These are phyloP conservation scores for Mycena kentingensis DNA, from an alignment of 768 basidiomycete species.

Conservation along the genomic window DNA sequence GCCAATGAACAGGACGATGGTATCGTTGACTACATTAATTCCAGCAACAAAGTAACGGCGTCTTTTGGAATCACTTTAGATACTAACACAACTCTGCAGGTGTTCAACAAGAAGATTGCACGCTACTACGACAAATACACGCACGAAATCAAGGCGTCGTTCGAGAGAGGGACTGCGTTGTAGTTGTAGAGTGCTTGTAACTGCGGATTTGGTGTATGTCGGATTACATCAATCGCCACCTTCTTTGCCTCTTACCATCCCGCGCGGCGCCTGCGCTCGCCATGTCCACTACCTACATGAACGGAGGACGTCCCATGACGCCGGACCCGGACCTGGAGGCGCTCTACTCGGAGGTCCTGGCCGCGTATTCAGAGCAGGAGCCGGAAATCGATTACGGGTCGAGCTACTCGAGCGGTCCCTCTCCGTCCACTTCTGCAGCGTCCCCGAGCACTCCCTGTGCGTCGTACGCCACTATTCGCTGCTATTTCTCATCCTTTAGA, in stretches of 20 bases:
- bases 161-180: slow-evolving; percentile 94
- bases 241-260: not conserved
- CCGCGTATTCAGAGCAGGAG: slow-evolving; percentile 20
- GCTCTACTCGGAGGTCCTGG: slow-evolving; percentile 26
- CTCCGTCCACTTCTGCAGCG: slow-evolving; percentile 5
- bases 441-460: slow-evolving; percentile 17
- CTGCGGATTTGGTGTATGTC: not conserved
- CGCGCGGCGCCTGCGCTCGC: slow-evolving; percentile 1
- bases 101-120: slow-evolving; percentile 60
- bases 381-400: slow-evolving; percentile 13
- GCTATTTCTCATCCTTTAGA: not conserved
- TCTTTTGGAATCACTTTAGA: not conserved
- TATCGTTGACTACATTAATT: slow-evolving; percentile 99
- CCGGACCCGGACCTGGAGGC: slow-evolving; percentile 23
- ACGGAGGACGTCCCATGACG: slow-evolving; percentile 6
- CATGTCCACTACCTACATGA: slow-evolving; percentile 21
- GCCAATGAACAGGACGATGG: slow-evolving; percentile 93
- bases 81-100: too few relatives aligned
- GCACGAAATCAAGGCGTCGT: slow-evolving; percentile 92
- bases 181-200: slow-evolving; percentile 8
- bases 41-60: slow-evolving; percentile 86
- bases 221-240: not conserved
- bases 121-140: slow-evolving; percentile 98
- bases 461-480: not conserved
- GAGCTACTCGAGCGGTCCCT: slow-evolving; percentile 6